Percentiles rank a stretch among this genome's conserved stretches.
Evolutionary conservation across 176 grass and related monocot species (phyloP).

Genomic region (Chloris gayana): DNA sequence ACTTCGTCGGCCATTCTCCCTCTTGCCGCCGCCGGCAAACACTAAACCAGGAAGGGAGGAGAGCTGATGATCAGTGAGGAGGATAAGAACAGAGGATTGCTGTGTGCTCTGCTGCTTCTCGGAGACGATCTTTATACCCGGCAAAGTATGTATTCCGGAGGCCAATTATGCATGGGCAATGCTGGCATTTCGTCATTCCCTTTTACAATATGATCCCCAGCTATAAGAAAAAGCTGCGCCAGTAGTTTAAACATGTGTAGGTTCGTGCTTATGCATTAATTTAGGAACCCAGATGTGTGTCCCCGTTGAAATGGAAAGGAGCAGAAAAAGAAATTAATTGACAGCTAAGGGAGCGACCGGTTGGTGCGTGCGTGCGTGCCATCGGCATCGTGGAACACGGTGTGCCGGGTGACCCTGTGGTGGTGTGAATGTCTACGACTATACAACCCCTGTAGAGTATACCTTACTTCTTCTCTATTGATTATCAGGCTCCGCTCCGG

Average conservation of each 20-base stretch:
- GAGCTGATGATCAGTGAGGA: background rate
- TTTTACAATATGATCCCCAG: background rate
- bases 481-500: too few relatives aligned
- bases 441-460: background rate
- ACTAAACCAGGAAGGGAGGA: background rate
- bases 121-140: slow-evolving; percentile 58
- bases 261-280: slow-evolving; percentile 18
- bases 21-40: background rate
- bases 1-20: slow-evolving; percentile 58
- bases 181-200: slow-evolving; percentile 17
- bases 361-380: background rate
- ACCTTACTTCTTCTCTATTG: too few relatives aligned
- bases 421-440: background rate
- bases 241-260: slow-evolving; percentile 27
- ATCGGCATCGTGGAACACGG: slow-evolving; percentile 40
- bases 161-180: slow-evolving; percentile 36
- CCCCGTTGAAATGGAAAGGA: slow-evolving; percentile 11
- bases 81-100: background rate
- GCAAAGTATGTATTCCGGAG: slow-evolving; percentile 21
- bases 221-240: slow-evolving; percentile 14
- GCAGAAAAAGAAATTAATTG: background rate
- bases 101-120: slow-evolving; percentile 7
- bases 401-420: background rate
- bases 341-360: slow-evolving; percentile 13
- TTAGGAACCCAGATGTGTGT: background rate